A percentile compares a stretch with the other conserved stretches of the same genome.
phyloP scores from a whole-genome alignment of 1,284 basidiomycete genomes.

The Thelephora terrestris region DNA sequence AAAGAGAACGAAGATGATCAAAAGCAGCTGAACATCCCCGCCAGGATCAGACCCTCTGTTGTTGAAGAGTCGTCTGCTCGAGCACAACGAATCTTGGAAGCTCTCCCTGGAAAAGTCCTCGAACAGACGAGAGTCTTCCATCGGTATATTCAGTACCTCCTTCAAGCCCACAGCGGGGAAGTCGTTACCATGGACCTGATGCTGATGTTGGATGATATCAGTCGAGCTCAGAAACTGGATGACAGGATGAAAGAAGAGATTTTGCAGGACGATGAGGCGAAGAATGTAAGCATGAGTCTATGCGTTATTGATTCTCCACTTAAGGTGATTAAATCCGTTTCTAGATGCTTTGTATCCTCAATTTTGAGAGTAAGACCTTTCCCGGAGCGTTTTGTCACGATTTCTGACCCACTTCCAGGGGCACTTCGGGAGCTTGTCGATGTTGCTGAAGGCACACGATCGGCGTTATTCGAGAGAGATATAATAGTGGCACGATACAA shows the following conservation, averaged over 20 bases:
- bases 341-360: conserved; percentile 41
- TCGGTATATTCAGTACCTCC: conserved; percentile 34
- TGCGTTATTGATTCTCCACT: background rate
- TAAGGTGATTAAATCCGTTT: background rate
- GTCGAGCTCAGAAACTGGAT: conserved; percentile 8
- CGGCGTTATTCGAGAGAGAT: conserved; percentile 29
- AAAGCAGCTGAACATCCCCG: conserved; percentile 5
- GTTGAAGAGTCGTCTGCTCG: conserved; percentile 15
- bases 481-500: conserved; percentile 9
- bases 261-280: conserved; percentile 36
- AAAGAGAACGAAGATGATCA: conserved; percentile 6
- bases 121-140: conserved; percentile 35
- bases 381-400: background rate
- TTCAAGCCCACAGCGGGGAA: conserved; percentile 25
- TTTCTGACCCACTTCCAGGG: conserved; percentile 18
- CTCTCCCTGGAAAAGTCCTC: conserved; percentile 39
- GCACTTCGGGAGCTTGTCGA: conserved; percentile 30
- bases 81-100: conserved; percentile 31
- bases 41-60: conserved; percentile 5
- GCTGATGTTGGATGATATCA: conserved; percentile 15
- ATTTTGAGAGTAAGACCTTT: conserved; percentile 38
- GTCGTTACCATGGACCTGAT: conserved; percentile 19
- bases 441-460: conserved; percentile 31
- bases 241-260: conserved; percentile 35
- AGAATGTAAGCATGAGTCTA: conserved; percentile 31